Evolutionary conservation across 371 early-diverging fungal species (phyloP).

Genomic region (Chytridiales sp.): DNA sequence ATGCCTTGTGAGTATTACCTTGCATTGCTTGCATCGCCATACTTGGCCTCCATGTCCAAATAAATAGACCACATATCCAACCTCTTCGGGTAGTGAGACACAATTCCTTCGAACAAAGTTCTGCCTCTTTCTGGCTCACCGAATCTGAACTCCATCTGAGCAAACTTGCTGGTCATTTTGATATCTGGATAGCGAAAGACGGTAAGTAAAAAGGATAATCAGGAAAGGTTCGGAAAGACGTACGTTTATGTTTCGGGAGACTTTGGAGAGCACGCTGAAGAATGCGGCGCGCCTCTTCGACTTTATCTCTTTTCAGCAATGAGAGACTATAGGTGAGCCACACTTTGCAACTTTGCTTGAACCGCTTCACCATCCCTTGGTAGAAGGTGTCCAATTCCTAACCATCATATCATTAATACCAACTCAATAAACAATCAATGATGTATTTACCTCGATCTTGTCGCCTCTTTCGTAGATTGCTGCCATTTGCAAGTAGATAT

Average conservation of each 20-base stretch:
- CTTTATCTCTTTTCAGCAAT: slow-evolving; percentile 65
- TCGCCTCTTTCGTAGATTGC: slow-evolving; percentile 83
- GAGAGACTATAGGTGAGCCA: slow-evolving; percentile 85
- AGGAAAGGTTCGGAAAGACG: slow-evolving; percentile 26
- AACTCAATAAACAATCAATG: not conserved
- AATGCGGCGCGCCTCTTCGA: slow-evolving; percentile 75
- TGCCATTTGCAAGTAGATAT: slow-evolving; percentile 80
- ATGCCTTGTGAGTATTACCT: slow-evolving; percentile 49
- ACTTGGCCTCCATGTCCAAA: slow-evolving; percentile 89
- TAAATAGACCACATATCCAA: slow-evolving; percentile 94
- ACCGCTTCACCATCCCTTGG: slow-evolving; percentile 77
- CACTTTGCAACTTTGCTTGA: slow-evolving; percentile 81
- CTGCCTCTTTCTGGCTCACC: slow-evolving; percentile 94
- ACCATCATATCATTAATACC: slow-evolving; percentile 2
- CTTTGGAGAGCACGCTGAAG: slow-evolving; percentile 75
- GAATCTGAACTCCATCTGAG: slow-evolving; percentile 89
- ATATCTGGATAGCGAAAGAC: slow-evolving; percentile 44
- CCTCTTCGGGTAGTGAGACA: slow-evolving; percentile 89
- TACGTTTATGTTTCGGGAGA: slow-evolving; percentile 89
- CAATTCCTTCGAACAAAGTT: slow-evolving; percentile 91
- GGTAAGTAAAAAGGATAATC: slow-evolving; percentile 9
- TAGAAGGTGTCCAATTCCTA: slow-evolving; percentile 48
- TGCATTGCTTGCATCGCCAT: slow-evolving; percentile 63
- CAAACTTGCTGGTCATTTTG: slow-evolving; percentile 88
- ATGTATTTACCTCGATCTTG: slow-evolving; percentile 60